Base-by-base conservation (phyloP, 2,329 filamentous ascomycete genomes). In the Trichoderma semiorbis region DNA sequence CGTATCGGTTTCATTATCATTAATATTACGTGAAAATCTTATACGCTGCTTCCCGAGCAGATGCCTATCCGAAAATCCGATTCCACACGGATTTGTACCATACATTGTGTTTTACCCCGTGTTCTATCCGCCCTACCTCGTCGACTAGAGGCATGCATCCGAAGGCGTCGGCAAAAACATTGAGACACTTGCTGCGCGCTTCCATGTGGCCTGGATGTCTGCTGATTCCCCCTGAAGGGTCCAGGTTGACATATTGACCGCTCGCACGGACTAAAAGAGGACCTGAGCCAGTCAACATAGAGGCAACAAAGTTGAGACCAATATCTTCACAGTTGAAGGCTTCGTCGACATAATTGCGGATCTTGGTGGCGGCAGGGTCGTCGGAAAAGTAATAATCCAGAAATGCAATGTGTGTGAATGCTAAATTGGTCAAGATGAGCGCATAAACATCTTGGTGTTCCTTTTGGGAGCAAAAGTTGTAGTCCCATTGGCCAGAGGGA, bases 251-350 rank as follows among this genome's bases (percentile, higher is more conserved):
- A 55, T 79, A 81, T 16, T 73, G 75, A 5, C 79, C 72, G 39
- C 77, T 76, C 24, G 81, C 81, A 16, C 74, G 78, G 43, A 82
- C 80, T 1, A 81, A 77, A 24, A 83, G 73, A 0, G 81, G 81
- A 0, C 80, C 80, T 14, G 77, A 74, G 10, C 80, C 76, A 0
- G 81, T 82, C 53, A 83, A 70, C 28, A 78, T 73, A 1, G 79
- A 78, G 3, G 78, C 76, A 26, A 82, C 75, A 47, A 79, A 83
- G 74, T 83, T 83, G 61, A 83, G 73, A n/a, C 79, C 82, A 70
- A 83, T 78, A 50, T 83, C 81, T 72, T 83, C 82, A 76, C 82
- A 83, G 75, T 83, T 83, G 75, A 82, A 80, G 58, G 78, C 74
- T 18, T 79, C 72, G 28, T 83, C 81, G 16, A 83, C 81, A 68